Base-by-base conservation (phyloP, 23 red algal genomes). In the Gracilaria gracilis region DNA sequence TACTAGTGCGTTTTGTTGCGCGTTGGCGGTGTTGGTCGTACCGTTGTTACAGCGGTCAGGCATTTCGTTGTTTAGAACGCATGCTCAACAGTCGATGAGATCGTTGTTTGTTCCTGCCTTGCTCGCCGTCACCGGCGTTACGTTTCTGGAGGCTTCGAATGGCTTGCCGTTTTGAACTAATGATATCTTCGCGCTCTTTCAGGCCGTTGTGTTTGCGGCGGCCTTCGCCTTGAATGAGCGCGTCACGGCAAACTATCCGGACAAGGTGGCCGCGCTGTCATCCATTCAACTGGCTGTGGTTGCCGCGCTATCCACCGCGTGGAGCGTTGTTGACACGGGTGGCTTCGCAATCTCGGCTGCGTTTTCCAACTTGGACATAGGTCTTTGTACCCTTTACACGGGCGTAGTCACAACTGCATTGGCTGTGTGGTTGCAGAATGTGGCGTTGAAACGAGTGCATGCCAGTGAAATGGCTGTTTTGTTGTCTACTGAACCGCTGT, bases 1-100 rank as follows among this genome's bases (percentile, higher is more conserved):
- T 57, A 98, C 89, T 32, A 90, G 82, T 34, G 95, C 95, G 32
- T 98, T 98, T 82, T 66, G 93, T 61, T 98, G 95, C 64, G 80
- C 90, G 27, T 80, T 98, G 21, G 80, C 95, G 25, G 95, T 98
- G 19, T 48, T 94, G 33, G n/a, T 86, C 12, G 95, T 98, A 21
- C 95, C 95, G 28, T 33, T 98, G 28, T 57, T 98, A 35, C 80
- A 75, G 31, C 54, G 73, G 32, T 32, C 86, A 1, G 57, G 81
- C 14, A 72, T 73, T 40, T 40, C 27, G 4, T 29, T 91, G 37
- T 67, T 57, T 76, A 14, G 47, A 1, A 55, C 64, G 14, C 7
- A 37, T 23, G 24, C n/a, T 21, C 19, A 38, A 13, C 53, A 58
- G 75, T 67, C 87, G 21, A 40, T 74, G 0, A 29, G 9, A 59